Evolutionary conservation across 805 yeast species (phyloP).

Genomic region (Myxozyma vanderwaltii): DNA sequence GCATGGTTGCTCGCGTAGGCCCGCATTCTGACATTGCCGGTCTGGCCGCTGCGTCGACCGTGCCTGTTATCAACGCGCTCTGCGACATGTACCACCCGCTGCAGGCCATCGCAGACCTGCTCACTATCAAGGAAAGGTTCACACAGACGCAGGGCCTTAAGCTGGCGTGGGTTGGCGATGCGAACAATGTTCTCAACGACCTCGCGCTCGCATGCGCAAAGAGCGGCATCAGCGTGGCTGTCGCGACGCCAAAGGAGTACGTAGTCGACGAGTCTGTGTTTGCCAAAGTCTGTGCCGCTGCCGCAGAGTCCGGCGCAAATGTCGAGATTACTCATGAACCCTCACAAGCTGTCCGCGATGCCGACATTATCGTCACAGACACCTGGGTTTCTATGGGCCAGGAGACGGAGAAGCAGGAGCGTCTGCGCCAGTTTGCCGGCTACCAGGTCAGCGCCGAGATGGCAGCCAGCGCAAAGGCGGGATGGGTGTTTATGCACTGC

Average conservation of each 20-base stretch:
- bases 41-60: conserved; percentile 74
- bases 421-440: conserved; percentile 79
- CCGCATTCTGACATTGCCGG: conserved; percentile 79
- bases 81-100: conserved; percentile 94
- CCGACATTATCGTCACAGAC: conserved; percentile 88
- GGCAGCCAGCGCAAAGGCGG: conserved; percentile 57
- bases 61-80: conserved; percentile 89
- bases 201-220: conserved; percentile 84
- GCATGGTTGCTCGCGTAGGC: conserved; percentile 94
- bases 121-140: conserved; percentile 82
- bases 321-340: conserved; percentile 74
- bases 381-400: conserved; percentile 99
- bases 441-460: conserved; percentile 73
- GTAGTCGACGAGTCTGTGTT: conserved; percentile 61
- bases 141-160: conserved; percentile 54
- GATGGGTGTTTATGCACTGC: conserved; percentile 97
- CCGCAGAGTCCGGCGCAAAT: conserved; percentile 29
- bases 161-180: conserved; percentile 94
- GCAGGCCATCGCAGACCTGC: conserved; percentile 89
- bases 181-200: conserved; percentile 94
- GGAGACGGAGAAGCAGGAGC: conserved; percentile 71
- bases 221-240: conserved; percentile 76
- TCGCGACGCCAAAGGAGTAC: conserved; percentile 81
- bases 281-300: conserved; percentile 50
- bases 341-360: conserved; percentile 64